Evolutionary conservation across 2,329 filamentous ascomycete species (phyloP).

Genomic region (Arthrobotrys musiformis): DNA sequence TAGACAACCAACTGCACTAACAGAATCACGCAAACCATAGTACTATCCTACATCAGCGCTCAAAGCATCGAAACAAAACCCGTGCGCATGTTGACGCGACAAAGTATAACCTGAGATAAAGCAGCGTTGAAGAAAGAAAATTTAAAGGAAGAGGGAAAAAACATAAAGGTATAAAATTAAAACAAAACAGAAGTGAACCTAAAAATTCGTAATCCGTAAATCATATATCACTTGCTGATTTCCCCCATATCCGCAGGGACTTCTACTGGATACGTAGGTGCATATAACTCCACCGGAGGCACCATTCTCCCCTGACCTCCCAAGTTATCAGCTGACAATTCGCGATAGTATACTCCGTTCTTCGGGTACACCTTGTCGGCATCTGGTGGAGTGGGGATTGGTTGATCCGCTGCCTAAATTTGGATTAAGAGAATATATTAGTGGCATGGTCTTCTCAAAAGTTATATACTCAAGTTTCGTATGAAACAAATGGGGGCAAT

Average conservation of each 20-base stretch:
- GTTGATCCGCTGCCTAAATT: constrained; percentile 6
- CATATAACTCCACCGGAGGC: constrained; percentile 31
- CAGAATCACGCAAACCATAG: no score
- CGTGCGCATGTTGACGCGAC: no score
- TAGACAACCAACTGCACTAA: no score
- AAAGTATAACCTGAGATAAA: no score
- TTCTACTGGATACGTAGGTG: constrained; percentile 21
- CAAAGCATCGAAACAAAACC: no score
- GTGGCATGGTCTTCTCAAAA: background rate
- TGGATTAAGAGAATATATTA: background rate
- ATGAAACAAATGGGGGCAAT: background rate
- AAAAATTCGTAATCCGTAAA: background rate
- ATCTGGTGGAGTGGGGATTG: constrained; percentile 35
- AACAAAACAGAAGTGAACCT: background rate
- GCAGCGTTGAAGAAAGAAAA: no score
- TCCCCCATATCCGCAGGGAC: constrained; percentile 9
- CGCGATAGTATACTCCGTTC: constrained; percentile 31
- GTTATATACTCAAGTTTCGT: no score
- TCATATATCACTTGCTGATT: background rate
- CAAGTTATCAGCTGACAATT: constrained; percentile 36
- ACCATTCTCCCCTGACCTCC: background rate
- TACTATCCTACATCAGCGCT: no score
- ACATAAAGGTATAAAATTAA: background rate
- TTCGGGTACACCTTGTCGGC: constrained; percentile 32
- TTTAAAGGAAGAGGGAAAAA: background rate